Evolutionary conservation across 2,329 filamentous ascomycete genomes (phyloP).

Genomic region (Botrytis cinerea): DNA sequence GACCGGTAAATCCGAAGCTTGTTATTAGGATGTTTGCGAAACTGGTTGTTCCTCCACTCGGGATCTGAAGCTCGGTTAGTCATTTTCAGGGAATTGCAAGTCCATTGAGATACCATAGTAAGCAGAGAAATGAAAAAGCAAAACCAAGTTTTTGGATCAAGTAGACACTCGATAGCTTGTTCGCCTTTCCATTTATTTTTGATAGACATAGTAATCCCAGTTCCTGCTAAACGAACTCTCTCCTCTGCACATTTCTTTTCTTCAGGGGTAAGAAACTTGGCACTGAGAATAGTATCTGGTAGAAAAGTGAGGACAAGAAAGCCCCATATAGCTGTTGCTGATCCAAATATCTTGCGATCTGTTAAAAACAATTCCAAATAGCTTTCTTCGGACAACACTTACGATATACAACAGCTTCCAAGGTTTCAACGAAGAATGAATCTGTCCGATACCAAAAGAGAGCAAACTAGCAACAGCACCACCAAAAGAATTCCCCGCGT

Average conservation of each 20-base stretch:
- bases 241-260: slow-evolving; percentile 50
- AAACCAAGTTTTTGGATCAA: slow-evolving; percentile 58
- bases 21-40: slow-evolving; percentile 54
- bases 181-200: slow-evolving; percentile 49
- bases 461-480: slow-evolving; percentile 54
- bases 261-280: slow-evolving; percentile 56
- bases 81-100: neutral
- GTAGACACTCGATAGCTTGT: slow-evolving; percentile 55
- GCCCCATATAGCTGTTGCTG: slow-evolving; percentile 49
- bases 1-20: slow-evolving; percentile 43
- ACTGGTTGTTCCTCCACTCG: slow-evolving; percentile 61
- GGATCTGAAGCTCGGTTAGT: slow-evolving; percentile 34
- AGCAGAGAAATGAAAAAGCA: slow-evolving; percentile 55
- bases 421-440: slow-evolving; percentile 48
- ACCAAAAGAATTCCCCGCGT: slow-evolving; percentile 55
- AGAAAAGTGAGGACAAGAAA: slow-evolving; percentile 51
- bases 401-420: slow-evolving; percentile 60
- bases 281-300: slow-evolving; percentile 55
- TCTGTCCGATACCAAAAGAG: slow-evolving; percentile 58
- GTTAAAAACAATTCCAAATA: slow-evolving; percentile 9
- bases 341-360: slow-evolving; percentile 47
- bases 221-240: slow-evolving; percentile 52
- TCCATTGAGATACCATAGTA: slow-evolving; percentile 43
- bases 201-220: slow-evolving; percentile 52
- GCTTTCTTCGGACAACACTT: neutral